Evolutionary conservation across 352 stramenopile genomes (phyloP).

Genomic region (Peronospora farinosa): DNA sequence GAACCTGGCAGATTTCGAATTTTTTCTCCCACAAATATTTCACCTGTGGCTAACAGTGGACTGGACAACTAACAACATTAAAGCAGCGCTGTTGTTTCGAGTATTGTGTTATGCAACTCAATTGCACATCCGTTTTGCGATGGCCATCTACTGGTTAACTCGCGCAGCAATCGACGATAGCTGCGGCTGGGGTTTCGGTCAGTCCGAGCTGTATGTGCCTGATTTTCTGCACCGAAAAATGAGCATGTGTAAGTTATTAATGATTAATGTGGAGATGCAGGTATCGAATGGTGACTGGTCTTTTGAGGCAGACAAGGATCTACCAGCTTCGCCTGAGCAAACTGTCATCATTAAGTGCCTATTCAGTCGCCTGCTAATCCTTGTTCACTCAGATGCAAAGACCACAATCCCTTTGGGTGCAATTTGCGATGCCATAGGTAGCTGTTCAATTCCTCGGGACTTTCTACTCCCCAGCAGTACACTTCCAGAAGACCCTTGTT

Average conservation of each 20-base stretch:
- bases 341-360: constrained; percentile 54
- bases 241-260: constrained; percentile 72
- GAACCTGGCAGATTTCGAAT: constrained; percentile 77
- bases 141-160: constrained; percentile 73
- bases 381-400: constrained; percentile 38
- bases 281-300: constrained; percentile 52
- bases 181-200: constrained; percentile 74
- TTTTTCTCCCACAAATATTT: constrained; percentile 79
- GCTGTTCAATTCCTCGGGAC: constrained; percentile 38
- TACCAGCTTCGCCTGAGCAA: constrained; percentile 57
- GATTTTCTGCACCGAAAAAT: constrained; percentile 77
- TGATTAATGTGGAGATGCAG: constrained; percentile 82
- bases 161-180: constrained; percentile 71
- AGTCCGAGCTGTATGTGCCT: constrained; percentile 66
- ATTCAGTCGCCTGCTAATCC: constrained; percentile 50
- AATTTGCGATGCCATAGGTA: constrained; percentile 52
- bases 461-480: constrained; percentile 38
- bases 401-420: constrained; percentile 37
- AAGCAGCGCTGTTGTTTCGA: constrained; percentile 66
- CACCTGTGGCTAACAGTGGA: constrained; percentile 81
- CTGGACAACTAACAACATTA: constrained; percentile 67
- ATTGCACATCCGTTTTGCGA: constrained; percentile 74
- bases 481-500: constrained; percentile 30
- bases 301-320: constrained; percentile 56
- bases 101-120: constrained; percentile 66